Evolutionary conservation across 106 monocot genomes (phyloP), one percentile per base, ranked within the genome.

Genomic region (Chionographis japonica): DNA sequence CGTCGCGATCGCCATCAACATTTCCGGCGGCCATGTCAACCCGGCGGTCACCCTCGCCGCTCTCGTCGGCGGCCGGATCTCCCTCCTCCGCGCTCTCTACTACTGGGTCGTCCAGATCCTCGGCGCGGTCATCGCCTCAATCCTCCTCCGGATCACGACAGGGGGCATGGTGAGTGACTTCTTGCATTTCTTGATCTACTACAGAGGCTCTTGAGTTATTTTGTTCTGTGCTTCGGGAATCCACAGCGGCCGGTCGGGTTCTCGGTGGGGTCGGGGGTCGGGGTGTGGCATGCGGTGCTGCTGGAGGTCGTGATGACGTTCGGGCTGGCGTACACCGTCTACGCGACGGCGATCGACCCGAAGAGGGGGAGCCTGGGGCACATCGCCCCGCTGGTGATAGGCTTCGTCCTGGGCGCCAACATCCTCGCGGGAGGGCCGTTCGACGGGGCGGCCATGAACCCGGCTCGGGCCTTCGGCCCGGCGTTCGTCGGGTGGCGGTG

Each of bases 401-500:
- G 94, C 6, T 78, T 94, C 70, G 70, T 94, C 50, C 8, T 90
- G 38, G 90, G 87, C 15, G 90, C 94, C 41, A 94, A 94, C 67
- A 80, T 90, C 55, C 77, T 94, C 43, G 82, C 79, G 50, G 94
- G 90, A 12, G 94, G 84, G 6, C 87, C 94, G 1, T 94, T 94
- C 54, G 90, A 87, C 18, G 94, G 94, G 7, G 94, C 90, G 4
- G 76, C 88, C 5, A 94, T 94, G 94, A 94, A 94, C 75, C 94
- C 90, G 15, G 94, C 94, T 0, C 61, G 94, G 52, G 86, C 83
- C 4, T 94, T 94, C 50, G 93, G 93, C 1, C 86, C 90, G 14
- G 83, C 93, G 5, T 52, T 94, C 9, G 82, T 90, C 11, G 87
- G 90, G 2, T 84, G 94, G 87, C 61, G 84, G 19, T 94, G 90